Base-by-base conservation (phyloP, 305 asterid genomes). In the Solanum chacoense region DNA sequence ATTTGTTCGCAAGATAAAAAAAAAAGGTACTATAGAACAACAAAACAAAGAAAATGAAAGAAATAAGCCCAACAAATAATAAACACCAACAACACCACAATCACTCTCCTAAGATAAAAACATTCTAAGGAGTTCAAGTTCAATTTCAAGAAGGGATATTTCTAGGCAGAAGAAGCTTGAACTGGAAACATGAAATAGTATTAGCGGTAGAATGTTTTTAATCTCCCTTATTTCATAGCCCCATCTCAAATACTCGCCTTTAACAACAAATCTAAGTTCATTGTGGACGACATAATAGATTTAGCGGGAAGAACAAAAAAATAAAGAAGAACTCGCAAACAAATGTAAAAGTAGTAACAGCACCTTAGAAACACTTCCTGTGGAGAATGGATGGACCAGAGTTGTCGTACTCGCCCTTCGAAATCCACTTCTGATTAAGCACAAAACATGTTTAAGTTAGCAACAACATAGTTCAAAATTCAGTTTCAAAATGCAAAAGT, bases 321-420 rank as follows among this genome's bases (percentile, higher is more conserved):
- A 11, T 40, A 59, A 38, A 38, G 42, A 31, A 24, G 69, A 78
- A 63, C 79, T 88, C 89, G 11, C 35, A 65, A 45, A 34, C 59
- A 11, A 3, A 37, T 5, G 34, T 63, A 32, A 88, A 37, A 37
- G 22, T 76, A 79, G 71, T 31, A 26, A 26, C 34, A 88, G 26
- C 81, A 63, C 42, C 87, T 88, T 78, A 78, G 87, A 88, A 88
- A 79, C 89, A 88, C 69, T 88, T 88, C 76, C 89, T 78, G 87
- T 88, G 89, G 79, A 78, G 79, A 63, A 88, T 88, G 10, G 89
- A 88, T 35, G 86, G 89, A 78, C 50, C 89, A 59, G 89, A 88
- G 79, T 88, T 86, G 0, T 78, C 89, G 14, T 88, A 88, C 81
- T 88, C 89, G 4, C 87, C 89, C 77, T 88, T 88, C 18, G 87